These are phyloP conservation scores for Chiua virens DNA, from an alignment of 768 basidiomycete species.

Conservation along the genomic window DNA sequence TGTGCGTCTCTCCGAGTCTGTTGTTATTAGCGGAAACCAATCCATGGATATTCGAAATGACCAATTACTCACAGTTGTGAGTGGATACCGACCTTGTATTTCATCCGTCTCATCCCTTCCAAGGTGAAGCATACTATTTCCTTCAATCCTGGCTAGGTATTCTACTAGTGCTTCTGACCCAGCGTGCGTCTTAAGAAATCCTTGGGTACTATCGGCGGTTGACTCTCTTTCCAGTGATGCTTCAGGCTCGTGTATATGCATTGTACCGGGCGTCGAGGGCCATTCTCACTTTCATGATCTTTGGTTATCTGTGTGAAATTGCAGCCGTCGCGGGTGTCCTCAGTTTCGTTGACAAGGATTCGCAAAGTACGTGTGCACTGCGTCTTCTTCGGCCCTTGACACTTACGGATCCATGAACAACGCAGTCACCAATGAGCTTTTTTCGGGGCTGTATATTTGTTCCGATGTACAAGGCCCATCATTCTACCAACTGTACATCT, in stretches of 20 bases:
- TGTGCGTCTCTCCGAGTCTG: constrained; percentile 7
- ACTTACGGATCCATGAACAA: no score
- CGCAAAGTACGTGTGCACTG: neutral
- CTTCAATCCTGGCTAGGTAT: constrained; percentile 1
- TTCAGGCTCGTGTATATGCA: constrained; percentile 3
- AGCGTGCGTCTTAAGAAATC: neutral
- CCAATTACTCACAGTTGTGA: constrained; percentile 10
- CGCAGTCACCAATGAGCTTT: no score
- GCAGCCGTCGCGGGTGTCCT: no score
- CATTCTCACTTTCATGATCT: neutral
- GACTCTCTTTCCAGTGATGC: neutral
- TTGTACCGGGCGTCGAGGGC: neutral
- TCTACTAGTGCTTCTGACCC: constrained; percentile 2
- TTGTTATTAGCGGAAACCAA: neutral
- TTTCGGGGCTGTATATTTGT: neutral
- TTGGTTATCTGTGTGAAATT: neutral
- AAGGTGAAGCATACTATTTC: constrained; percentile 12
- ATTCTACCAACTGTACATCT: neutral
- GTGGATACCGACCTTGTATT: neutral
- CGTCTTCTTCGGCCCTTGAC: no score
- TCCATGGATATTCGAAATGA: neutral
- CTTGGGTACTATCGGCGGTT: neutral
- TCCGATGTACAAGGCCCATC: neutral
- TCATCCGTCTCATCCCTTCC: neutral
- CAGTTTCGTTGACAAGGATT: neutral